phyloP scores from a whole-genome alignment of 176 grass and related monocot genomes.

The Aechmea fasciata region DNA sequence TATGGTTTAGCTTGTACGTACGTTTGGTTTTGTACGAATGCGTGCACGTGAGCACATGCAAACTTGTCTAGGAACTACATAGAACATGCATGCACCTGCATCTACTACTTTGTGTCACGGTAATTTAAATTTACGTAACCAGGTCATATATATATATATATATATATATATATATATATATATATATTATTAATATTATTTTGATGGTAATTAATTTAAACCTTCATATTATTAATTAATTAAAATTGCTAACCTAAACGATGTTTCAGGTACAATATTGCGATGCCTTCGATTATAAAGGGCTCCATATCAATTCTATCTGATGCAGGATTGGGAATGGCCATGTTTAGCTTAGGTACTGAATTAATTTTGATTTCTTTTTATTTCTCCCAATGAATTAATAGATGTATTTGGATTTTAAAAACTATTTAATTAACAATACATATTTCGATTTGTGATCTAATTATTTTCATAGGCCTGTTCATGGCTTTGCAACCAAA shows the following conservation, averaged over 20 bases:
- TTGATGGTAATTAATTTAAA: too few relatives aligned
- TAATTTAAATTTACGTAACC: too few relatives aligned
- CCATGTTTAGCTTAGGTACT: slow-evolving; percentile 99
- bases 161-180: too few relatives aligned
- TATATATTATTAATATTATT: too few relatives aligned
- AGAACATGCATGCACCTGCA: slow-evolving; percentile 16
- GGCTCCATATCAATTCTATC: slow-evolving; percentile 91
- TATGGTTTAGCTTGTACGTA: too few relatives aligned
- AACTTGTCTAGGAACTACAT: slow-evolving; percentile 28
- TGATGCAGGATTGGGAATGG: slow-evolving; percentile 88
- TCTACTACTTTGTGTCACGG: too few relatives aligned
- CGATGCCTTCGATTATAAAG: slow-evolving; percentile 93
- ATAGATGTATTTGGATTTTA: not conserved
- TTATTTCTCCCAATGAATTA: too few relatives aligned
- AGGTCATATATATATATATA: too few relatives aligned
- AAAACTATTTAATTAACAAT: not conserved
- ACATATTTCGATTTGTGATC: not conserved
- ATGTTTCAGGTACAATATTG: slow-evolving; percentile 67
- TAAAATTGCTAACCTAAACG: slow-evolving; percentile 5
- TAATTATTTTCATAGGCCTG: slow-evolving; percentile 27
- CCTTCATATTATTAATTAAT: not conserved
- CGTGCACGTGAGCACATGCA: slow-evolving; percentile 70
- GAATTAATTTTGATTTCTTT: not conserved
- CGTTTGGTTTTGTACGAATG: not conserved
- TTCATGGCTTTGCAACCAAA: slow-evolving; percentile 98